These are phyloP conservation scores for Saccharomyces hybrid DNA, from an alignment of 1,139 yeast species.

Conservation along the genomic window DNA sequence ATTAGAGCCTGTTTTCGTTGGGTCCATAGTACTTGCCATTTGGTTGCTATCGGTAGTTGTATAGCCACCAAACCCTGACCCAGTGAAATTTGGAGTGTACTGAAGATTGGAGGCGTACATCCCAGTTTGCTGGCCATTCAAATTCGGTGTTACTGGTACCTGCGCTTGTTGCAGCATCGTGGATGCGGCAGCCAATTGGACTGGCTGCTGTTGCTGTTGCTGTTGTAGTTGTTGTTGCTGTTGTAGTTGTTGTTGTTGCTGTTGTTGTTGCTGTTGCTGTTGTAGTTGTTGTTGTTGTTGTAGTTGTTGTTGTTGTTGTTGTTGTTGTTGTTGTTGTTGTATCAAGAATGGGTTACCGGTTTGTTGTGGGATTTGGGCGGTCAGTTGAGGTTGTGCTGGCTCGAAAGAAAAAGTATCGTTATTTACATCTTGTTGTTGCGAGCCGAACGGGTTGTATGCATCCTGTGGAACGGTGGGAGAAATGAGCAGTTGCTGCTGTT, in stretches of 20 bases:
- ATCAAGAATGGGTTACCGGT: slow-evolving; percentile 15
- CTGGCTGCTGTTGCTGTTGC: slow-evolving; percentile 14
- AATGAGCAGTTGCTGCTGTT: slow-evolving; percentile 22
- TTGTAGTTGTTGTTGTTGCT: slow-evolving; percentile 10
- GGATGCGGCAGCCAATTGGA: slow-evolving; percentile 38
- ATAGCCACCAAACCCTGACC: slow-evolving; percentile 54
- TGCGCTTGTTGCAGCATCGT: slow-evolving; percentile 26
- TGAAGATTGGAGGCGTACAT: slow-evolving; percentile 13
- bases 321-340: slow-evolving; percentile 15
- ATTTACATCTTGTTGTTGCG: slow-evolving; percentile 15
- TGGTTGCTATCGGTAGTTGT: neutral
- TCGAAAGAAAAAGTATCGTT: slow-evolving; percentile 15
- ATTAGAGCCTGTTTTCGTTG: slow-evolving; percentile 19
- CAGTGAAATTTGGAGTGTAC: slow-evolving; percentile 39
- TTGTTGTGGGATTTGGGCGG: neutral
- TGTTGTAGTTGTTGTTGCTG: slow-evolving; percentile 16
- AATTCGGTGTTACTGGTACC: neutral
- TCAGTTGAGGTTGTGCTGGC: slow-evolving; percentile 8
- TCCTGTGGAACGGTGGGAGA: slow-evolving; percentile 26
- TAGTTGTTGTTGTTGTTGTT: slow-evolving; percentile 12
- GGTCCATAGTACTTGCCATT: slow-evolving; percentile 3
- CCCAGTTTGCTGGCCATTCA: neutral
- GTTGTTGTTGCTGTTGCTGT: neutral
- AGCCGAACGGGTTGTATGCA: slow-evolving; percentile 26
- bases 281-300: slow-evolving; percentile 13